Percentiles rank a stretch among this genome's conserved stretches.
Evolutionary conservation across 2,329 filamentous ascomycete species (phyloP).

Genomic region (Metarhizium robertsii): DNA sequence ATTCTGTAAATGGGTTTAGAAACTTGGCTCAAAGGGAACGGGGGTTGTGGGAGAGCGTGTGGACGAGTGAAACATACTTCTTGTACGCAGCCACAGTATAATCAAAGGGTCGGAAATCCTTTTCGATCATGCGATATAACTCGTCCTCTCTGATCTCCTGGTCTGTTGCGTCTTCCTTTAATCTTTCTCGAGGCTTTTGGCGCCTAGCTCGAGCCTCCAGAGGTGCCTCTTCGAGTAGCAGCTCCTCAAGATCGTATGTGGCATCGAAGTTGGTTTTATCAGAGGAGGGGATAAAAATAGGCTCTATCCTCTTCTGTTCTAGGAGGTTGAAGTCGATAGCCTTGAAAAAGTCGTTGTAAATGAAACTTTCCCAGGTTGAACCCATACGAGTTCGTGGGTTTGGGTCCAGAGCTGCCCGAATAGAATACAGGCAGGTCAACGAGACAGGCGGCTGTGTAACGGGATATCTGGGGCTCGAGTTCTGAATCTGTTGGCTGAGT

Average conservation of each 20-base stretch:
- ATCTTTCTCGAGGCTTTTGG: slow-evolving; percentile 83
- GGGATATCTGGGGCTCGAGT: slow-evolving; percentile 77
- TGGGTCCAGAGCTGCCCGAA: slow-evolving; percentile 72
- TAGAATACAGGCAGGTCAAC: slow-evolving; percentile 79
- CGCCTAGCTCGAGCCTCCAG: slow-evolving; percentile 84
- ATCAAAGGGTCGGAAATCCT: slow-evolving; percentile 88
- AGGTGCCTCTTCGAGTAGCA: slow-evolving; percentile 88
- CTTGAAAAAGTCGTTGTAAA: slow-evolving; percentile 80
- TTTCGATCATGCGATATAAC: slow-evolving; percentile 88
- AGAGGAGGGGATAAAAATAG: slow-evolving; percentile 84
- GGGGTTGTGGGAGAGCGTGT: no score
- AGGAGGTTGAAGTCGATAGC: slow-evolving; percentile 75
- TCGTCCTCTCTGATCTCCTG: slow-evolving; percentile 94
- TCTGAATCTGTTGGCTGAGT: slow-evolving; percentile 71
- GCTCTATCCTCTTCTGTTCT: slow-evolving; percentile 79
- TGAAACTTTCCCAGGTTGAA: slow-evolving; percentile 78
- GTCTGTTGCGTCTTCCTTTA: slow-evolving; percentile 90
- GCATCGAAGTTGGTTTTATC: slow-evolving; percentile 99
- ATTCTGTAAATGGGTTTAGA: slow-evolving; percentile 24
- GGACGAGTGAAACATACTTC: slow-evolving; percentile 40
- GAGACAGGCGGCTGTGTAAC: slow-evolving; percentile 86
- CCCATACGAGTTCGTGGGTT: slow-evolving; percentile 77
- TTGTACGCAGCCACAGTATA: slow-evolving; percentile 78
- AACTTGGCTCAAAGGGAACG: not conserved
- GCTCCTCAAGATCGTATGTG: slow-evolving; percentile 91